A percentile compares a stretch with the other conserved stretches of the same genome.
Evolutionary conservation across 441 rosid species (phyloP).

Genomic region (Metrosideros polymorpha): DNA sequence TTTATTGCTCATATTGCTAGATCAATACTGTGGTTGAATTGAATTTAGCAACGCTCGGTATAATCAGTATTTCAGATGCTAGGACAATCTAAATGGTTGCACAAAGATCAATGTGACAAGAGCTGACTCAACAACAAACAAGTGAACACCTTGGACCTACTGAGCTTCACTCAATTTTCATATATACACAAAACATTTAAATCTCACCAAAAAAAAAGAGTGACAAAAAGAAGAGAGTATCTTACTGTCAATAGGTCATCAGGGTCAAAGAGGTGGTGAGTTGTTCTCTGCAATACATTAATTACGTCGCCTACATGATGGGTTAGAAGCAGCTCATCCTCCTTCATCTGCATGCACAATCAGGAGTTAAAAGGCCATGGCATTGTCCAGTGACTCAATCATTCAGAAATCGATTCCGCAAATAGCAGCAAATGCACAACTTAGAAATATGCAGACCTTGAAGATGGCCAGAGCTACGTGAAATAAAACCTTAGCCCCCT

Average conservation of each 20-base stretch:
- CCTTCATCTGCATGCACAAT: constrained; percentile 69
- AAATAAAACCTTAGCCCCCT: constrained; percentile 94
- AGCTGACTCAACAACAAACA: background rate
- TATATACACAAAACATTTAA: background rate
- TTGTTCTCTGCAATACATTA: constrained; percentile 71
- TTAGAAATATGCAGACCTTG: constrained; percentile 42
- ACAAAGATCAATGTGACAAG: background rate
- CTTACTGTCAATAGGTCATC: constrained; percentile 81
- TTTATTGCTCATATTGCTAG: background rate
- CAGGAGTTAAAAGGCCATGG: background rate
- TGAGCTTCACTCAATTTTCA: background rate
- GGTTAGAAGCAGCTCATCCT: constrained; percentile 70
- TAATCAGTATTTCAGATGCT: background rate
- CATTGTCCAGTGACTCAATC: background rate
- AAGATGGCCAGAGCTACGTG: constrained; percentile 96
- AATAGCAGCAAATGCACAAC: background rate
- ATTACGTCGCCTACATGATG: constrained; percentile 96
- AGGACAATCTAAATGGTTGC: background rate
- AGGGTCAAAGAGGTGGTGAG: constrained; percentile 93
- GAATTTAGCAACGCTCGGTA: background rate
- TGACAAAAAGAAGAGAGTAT: background rate
- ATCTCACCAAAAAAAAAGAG: background rate
- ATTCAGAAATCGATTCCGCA: background rate
- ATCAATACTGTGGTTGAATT: background rate
- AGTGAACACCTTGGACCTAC: background rate